phyloP scores from a whole-genome alignment of 257 asterid genomes.

The Paulownia fortunei region DNA sequence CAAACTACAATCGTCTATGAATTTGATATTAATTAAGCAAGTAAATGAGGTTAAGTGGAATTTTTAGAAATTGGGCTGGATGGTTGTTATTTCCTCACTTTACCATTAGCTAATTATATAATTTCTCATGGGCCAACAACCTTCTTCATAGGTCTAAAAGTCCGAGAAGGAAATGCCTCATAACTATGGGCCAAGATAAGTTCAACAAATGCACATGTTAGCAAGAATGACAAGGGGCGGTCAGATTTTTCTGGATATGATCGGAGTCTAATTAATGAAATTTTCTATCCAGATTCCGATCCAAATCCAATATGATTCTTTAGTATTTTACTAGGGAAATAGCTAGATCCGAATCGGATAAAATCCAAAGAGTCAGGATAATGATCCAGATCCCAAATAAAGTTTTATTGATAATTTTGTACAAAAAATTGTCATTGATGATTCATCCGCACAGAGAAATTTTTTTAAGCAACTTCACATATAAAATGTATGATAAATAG shows the following conservation, averaged over 20 bases:
- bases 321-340: constrained; percentile 1
- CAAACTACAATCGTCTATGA: too few species aligned
- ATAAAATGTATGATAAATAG: too few species aligned
- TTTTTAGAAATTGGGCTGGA: too few species aligned
- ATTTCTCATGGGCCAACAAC: constrained; percentile 11
- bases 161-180: neutral
- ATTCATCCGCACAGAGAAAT: too few species aligned
- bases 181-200: neutral
- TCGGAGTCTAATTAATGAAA: neutral
- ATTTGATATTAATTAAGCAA: neutral
- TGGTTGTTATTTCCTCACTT: too few species aligned
- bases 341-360: neutral
- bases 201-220: neutral
- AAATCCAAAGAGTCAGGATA: neutral
- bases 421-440: neutral
- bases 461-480: neutral
- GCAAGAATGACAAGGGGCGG: neutral
- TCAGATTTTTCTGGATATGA: constrained; percentile 6
- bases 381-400: neutral
- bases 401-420: neutral
- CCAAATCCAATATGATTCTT: neutral
- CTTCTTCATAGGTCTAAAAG: neutral
- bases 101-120: too few species aligned
- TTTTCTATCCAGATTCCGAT: neutral
- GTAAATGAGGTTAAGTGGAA: too few species aligned